Evolutionary conservation across 768 basidiomycete species (phyloP), one percentile per base, ranked within the genome.

Genomic region (Ephemerocybe angulata): DNA sequence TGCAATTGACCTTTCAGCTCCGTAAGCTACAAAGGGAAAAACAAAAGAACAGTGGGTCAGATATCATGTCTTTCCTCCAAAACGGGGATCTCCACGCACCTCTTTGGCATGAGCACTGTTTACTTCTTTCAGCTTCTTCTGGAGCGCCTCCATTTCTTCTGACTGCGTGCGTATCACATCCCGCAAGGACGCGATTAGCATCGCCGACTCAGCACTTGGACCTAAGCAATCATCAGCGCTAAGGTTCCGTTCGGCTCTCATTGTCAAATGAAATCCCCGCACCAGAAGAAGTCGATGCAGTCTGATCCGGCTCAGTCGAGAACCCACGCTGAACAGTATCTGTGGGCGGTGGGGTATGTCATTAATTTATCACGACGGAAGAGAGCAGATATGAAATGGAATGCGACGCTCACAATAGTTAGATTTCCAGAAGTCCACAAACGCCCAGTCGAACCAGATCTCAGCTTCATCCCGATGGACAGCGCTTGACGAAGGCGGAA

Each of bases 351-450:
- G 29, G 47, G 29, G n/a, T n/a, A 13, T 27, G 19, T 52, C 35
- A 53, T 7, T 6, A 19, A 53, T 13, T 3, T 21, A 13, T 44
- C 29, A 22, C n/a, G n/a, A 46, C 22, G 37, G 12, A 12, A 6
- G 28, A 33, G 41, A 29, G 31, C 19, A 33, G 13, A 22, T n/a
- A 27, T 50, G 44, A 53, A 4, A 5, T 40, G 46, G 19, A 25
- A 22, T 7, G 13, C 10, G 22, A 55, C 8, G 43, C 90, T 66
- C 62, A 96, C 96, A 92, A 65, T 94, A 97, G 65, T 96, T 95
- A 43, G 92, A 94, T 74, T 98, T 98, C 89, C 93, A 95, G 69
- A 98, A 99, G 70, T 99, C 97, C 5, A 97, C 85, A 70, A 98
- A 98, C 0, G 87, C 82, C 93, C 95, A 98, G 68, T 98, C 95